Evolutionary conservation across 345 rosid genomes (phyloP).

Genomic region (Arabis hirsuta): DNA sequence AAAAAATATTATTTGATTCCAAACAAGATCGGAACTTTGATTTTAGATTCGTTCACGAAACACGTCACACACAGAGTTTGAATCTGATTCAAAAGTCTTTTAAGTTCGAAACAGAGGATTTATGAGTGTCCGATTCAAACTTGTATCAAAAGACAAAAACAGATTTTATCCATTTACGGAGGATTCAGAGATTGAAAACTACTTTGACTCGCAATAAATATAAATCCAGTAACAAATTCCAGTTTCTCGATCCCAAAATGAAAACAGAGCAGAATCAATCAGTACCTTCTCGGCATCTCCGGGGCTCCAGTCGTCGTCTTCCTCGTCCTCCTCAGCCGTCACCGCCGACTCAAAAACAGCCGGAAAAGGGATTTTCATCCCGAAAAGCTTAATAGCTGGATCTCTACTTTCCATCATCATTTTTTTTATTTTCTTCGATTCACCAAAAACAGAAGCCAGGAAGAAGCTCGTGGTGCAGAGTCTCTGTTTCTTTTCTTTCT

Average conservation of each 20-base stretch:
- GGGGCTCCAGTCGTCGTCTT: slow-evolving; percentile 28
- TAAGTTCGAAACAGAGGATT: slow-evolving; percentile 15
- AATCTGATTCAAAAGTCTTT: slow-evolving; percentile 4
- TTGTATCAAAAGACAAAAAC: background rate
- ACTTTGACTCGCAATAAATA: background rate
- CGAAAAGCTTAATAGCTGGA: slow-evolving; percentile 80
- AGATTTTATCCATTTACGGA: slow-evolving; percentile 1
- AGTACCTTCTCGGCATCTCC: slow-evolving; percentile 59
- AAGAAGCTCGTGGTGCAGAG: slow-evolving; percentile 1
- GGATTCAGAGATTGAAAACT: background rate
- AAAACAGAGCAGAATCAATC: slow-evolving; percentile 20
- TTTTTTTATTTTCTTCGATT: background rate
- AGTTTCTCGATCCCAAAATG: background rate
- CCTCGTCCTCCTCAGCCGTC: slow-evolving; percentile 17
- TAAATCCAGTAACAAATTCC: background rate
- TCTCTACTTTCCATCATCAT: slow-evolving; percentile 60
- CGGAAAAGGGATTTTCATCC: slow-evolving; percentile 65
- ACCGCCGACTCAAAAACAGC: slow-evolving; percentile 32
- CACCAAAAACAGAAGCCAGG: background rate
- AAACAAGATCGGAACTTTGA: background rate
- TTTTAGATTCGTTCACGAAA: slow-evolving; percentile 2
- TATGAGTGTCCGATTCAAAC: background rate
- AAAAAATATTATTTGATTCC: background rate
- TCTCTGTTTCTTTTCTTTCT: slow-evolving; percentile 20
- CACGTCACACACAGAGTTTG: slow-evolving; percentile 1